Evolutionary conservation across 2,329 filamentous ascomycete genomes (phyloP).

Genomic region (Alternaria tenuissima): DNA sequence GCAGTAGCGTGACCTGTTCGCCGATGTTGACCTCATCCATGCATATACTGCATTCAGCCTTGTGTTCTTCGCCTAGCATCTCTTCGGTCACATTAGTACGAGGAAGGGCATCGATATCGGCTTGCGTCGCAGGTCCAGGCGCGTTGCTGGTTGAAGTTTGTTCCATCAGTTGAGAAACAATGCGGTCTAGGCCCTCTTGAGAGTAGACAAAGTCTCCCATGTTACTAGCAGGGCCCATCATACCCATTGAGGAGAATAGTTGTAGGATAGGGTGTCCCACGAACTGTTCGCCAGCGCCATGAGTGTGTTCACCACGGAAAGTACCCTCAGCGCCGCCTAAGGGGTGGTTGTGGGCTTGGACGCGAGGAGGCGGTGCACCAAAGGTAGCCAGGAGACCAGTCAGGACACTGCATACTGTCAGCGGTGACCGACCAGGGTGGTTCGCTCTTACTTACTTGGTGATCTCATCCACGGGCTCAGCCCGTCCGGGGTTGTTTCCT

Average conservation of each 20-base stretch:
- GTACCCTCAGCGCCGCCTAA: slow-evolving; percentile 14
- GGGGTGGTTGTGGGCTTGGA: slow-evolving; percentile 20
- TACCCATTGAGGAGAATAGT: slow-evolving; percentile 51
- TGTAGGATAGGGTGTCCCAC: slow-evolving; percentile 53
- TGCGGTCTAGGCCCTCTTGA: slow-evolving; percentile 87
- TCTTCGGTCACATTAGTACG: slow-evolving; percentile 73
- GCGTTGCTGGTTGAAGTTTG: slow-evolving; percentile 78
- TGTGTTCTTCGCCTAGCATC: slow-evolving; percentile 73
- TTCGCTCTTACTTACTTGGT: slow-evolving; percentile 53
- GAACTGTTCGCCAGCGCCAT: slow-evolving; percentile 14
- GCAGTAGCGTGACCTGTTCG: slow-evolving; percentile 77
- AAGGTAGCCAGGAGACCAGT: slow-evolving; percentile 45
- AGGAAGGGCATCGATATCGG: slow-evolving; percentile 76
- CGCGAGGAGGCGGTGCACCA: slow-evolving; percentile 35
- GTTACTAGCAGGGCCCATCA: slow-evolving; percentile 42
- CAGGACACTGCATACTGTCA: slow-evolving; percentile 41
- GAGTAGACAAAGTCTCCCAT: slow-evolving; percentile 87
- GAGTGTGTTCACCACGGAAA: slow-evolving; percentile 17
- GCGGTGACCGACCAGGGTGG: slow-evolving; percentile 2
- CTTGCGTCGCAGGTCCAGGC: slow-evolving; percentile 79
- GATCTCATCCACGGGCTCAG: slow-evolving; percentile 58
- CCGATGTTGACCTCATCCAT: slow-evolving; percentile 82
- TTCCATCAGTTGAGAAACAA: slow-evolving; percentile 89
- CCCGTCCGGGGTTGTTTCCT: slow-evolving; percentile 58
- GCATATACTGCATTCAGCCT: slow-evolving; percentile 89